Percentiles rank a stretch among this genome's conserved stretches.
These are phyloP conservation scores for Paecilomyces fulvus DNA, from an alignment of 2,329 filamentous ascomycete genomes.

Conservation along the genomic window DNA sequence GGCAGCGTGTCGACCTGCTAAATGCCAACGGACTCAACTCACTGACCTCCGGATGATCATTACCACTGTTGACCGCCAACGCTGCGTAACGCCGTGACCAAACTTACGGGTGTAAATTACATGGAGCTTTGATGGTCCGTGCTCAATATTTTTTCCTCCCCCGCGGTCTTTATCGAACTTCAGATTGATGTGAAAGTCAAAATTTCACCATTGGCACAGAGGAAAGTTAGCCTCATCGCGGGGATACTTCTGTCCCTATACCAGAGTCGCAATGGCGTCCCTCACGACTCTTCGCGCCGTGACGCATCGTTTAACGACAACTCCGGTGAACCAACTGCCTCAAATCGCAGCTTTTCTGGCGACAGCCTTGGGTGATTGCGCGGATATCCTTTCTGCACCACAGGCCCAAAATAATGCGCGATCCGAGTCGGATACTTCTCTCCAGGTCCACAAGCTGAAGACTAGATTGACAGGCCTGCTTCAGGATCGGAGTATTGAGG, in stretches of 20 bases:
- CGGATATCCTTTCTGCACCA: constrained; percentile 53
- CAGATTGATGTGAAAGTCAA: neutral
- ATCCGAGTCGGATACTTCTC: constrained; percentile 54
- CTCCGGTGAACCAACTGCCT: constrained; percentile 64
- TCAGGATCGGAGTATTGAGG: constrained; percentile 65
- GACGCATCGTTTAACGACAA: constrained; percentile 54
- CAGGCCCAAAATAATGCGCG: constrained; percentile 51
- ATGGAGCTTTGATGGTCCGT: neutral
- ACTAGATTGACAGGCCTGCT: constrained; percentile 69
- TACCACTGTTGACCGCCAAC: neutral
- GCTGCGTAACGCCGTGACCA: neutral
- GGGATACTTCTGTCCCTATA: neutral
- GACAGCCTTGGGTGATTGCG: constrained; percentile 46
- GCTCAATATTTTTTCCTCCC: neutral
- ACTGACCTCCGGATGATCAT: neutral
- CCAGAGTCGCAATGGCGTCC: constrained; percentile 16
- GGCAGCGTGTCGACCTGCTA: neutral
- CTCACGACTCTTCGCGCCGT: constrained; percentile 34
- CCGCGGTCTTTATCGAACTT: neutral
- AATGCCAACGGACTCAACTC: neutral
- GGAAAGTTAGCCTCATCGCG: neutral
- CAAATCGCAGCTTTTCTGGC: constrained; percentile 62
- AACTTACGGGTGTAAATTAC: neutral
- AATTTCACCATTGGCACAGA: neutral
- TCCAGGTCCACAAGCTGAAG: constrained; percentile 74